Evolutionary conservation across 805 yeast species (phyloP).

Genomic region (Metschnikowia orientalis): DNA sequence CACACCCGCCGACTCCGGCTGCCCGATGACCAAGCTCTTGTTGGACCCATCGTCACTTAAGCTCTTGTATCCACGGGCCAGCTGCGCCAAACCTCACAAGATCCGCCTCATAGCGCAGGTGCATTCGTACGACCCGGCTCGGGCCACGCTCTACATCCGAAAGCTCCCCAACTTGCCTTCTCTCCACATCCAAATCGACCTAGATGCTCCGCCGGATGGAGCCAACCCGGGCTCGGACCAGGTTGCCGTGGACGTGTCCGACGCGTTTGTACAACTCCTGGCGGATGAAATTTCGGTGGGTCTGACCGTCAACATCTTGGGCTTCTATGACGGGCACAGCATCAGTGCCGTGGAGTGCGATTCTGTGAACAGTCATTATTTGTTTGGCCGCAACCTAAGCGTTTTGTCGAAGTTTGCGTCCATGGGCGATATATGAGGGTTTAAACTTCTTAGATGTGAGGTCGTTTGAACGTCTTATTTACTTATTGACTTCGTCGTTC

Average conservation of each 20-base stretch:
- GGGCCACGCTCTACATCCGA: slow-evolving; percentile 14
- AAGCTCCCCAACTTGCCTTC: slow-evolving; percentile 18
- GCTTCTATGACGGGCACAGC: slow-evolving; percentile 27
- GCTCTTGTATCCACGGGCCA: slow-evolving; percentile 22
- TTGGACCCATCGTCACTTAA: slow-evolving; percentile 25
- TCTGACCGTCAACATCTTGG: slow-evolving; percentile 26
- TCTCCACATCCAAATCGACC: slow-evolving; percentile 13
- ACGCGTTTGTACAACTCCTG: slow-evolving; percentile 11
- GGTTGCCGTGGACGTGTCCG: slow-evolving; percentile 8
- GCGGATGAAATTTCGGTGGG: slow-evolving; percentile 17
- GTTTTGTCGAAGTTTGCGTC: slow-evolving; percentile 18
- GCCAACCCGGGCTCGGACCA: not conserved
- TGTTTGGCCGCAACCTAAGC: slow-evolving; percentile 11
- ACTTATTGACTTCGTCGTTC: too few relatives aligned
- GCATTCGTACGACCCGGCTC: slow-evolving; percentile 15
- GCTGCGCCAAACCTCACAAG: slow-evolving; percentile 17
- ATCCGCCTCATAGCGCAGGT: slow-evolving; percentile 31
- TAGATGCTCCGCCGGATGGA: slow-evolving; percentile 8
- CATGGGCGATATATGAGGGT: slow-evolving; percentile 7
- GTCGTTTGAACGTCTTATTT: too few relatives aligned
- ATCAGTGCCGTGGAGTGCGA: slow-evolving; percentile 23
- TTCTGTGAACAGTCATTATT: slow-evolving; percentile 15
- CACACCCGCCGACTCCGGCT: not conserved
- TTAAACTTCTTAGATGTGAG: too few relatives aligned
- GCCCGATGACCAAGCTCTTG: slow-evolving; percentile 33